Percentiles rank a stretch among this genome's conserved stretches.
These are phyloP conservation scores for Boletus vermiculosoides DNA, from an alignment of 768 basidiomycete genomes.

Conservation along the genomic window DNA sequence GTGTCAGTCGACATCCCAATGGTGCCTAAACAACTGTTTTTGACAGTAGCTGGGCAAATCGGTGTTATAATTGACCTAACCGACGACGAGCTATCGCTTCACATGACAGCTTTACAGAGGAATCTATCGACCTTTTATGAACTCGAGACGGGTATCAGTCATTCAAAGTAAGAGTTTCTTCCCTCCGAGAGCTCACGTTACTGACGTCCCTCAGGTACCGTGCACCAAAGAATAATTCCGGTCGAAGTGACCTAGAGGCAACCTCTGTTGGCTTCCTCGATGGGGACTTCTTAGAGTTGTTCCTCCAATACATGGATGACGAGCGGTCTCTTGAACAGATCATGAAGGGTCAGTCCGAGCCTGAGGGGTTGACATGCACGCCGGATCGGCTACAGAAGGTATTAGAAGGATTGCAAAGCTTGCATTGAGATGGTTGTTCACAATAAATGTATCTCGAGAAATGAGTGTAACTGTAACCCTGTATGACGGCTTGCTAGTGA, in stretches of 20 bases:
- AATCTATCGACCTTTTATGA: slow-evolving; percentile 60
- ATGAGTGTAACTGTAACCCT: slow-evolving; percentile 19
- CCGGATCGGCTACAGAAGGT: slow-evolving; percentile 36
- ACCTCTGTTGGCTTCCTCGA: slow-evolving; percentile 79
- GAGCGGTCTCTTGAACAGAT: slow-evolving; percentile 49
- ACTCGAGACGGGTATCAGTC: slow-evolving; percentile 55
- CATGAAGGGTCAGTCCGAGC: slow-evolving; percentile 54
- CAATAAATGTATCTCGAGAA: slow-evolving; percentile 16
- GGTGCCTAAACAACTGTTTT: slow-evolving; percentile 63
- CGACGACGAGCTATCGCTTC: slow-evolving; percentile 47
- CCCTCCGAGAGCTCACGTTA: neutral
- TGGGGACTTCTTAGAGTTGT: slow-evolving; percentile 78
- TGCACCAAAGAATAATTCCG: slow-evolving; percentile 56
- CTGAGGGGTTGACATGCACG: slow-evolving; percentile 53
- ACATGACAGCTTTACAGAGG: slow-evolving; percentile 70
- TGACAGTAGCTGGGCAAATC: slow-evolving; percentile 77
- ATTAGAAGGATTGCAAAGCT: slow-evolving; percentile 51
- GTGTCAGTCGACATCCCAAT: slow-evolving; percentile 42
- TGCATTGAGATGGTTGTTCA: slow-evolving; percentile 43
- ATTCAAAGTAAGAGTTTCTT: slow-evolving; percentile 50
- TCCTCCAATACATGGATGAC: slow-evolving; percentile 45
- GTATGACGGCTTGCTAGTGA: neutral
- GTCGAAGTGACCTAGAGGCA: slow-evolving; percentile 56
- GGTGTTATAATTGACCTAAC: slow-evolving; percentile 65
- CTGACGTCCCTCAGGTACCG: slow-evolving; percentile 52